Percentiles rank a stretch among this genome's conserved stretches.
These are phyloP conservation scores for Mycosarcoma maydis DNA, from an alignment of 1,284 basidiomycete genomes.

Conservation along the genomic window DNA sequence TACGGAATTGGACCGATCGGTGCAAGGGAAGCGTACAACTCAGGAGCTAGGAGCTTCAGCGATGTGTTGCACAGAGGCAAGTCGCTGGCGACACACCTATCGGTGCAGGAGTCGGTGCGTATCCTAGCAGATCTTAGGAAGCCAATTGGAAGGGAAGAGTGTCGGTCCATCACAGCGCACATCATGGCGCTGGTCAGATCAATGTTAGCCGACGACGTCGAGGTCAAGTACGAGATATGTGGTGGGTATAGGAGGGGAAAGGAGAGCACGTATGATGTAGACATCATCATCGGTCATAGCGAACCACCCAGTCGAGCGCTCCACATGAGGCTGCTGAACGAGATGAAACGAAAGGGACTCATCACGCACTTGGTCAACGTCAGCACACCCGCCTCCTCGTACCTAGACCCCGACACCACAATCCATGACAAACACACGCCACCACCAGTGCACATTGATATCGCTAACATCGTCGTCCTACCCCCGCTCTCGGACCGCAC, in stretches of 20 bases:
- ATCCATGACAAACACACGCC: too few species aligned
- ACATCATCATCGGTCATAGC: constrained; percentile 49
- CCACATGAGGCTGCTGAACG: constrained; percentile 29
- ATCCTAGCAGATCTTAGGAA: constrained; percentile 48
- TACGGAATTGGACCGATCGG: constrained; percentile 61
- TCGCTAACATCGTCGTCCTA: constrained; percentile 57
- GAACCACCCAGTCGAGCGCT: constrained; percentile 15
- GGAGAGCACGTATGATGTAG: constrained; percentile 46
- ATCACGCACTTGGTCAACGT: constrained; percentile 52
- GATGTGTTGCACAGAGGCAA: constrained; percentile 54
- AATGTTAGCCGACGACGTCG: constrained; percentile 9
- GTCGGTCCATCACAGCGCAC: constrained; percentile 32
- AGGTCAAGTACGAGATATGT: constrained; percentile 44
- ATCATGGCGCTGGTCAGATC: constrained; percentile 29
- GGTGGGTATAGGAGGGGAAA: constrained; percentile 58
- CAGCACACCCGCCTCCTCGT: constrained; percentile 24
- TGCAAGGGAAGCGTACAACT: constrained; percentile 55
- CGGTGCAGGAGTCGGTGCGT: constrained; percentile 36
- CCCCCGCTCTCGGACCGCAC: constrained; percentile 5
- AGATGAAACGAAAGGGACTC: constrained; percentile 40
- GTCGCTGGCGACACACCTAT: constrained; percentile 43
- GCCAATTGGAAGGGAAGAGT: constrained; percentile 46
- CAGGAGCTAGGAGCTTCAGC: constrained; percentile 49
- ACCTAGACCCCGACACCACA: constrained; percentile 4
- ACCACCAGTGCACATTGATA: constrained; percentile 39